phyloP scores from a whole-genome alignment of 441 rosid genomes.

The Pelargonium cotyledonis region DNA sequence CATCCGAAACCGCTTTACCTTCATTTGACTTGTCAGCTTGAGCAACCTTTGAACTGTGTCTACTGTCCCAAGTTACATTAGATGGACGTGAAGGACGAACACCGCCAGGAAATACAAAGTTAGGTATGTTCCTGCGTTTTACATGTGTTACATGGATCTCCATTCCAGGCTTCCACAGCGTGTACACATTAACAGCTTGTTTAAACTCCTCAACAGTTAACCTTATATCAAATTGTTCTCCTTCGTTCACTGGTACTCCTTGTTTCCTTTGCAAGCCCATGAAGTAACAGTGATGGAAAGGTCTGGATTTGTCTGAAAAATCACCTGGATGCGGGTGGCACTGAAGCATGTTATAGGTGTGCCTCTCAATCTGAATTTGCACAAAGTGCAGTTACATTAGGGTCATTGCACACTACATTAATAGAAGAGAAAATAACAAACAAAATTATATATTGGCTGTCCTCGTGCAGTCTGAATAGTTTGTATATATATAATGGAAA shows the following conservation, averaged over 20 bases:
- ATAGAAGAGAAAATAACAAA: neutral
- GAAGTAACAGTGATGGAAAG: conserved; percentile 68
- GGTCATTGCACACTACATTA: conserved; percentile 13
- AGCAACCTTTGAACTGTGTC: conserved; percentile 30
- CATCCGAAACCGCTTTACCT: conserved; percentile 49
- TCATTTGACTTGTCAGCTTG: conserved; percentile 31
- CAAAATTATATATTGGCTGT: neutral
- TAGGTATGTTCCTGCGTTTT: conserved; percentile 60
- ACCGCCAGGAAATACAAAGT: conserved; percentile 81
- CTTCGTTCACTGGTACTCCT: conserved; percentile 73
- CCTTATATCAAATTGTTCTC: conserved; percentile 81
- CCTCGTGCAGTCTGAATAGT: neutral
- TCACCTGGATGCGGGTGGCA: conserved; percentile 94
- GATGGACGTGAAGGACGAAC: conserved; percentile 61
- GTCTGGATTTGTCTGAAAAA: conserved; percentile 63
- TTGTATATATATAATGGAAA: neutral
- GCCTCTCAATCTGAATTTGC: conserved; percentile 67
- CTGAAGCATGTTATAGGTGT: conserved; percentile 74
- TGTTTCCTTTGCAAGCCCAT: conserved; percentile 97
- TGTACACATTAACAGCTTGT: conserved; percentile 52
- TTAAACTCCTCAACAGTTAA: conserved; percentile 85
- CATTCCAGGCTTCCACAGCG: conserved; percentile 71
- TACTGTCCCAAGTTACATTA: conserved; percentile 68
- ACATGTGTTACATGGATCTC: conserved; percentile 70
- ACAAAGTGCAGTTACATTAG: conserved; percentile 19